phyloP scores from a whole-genome alignment of 1,284 basidiomycete species.

The Fomitiporia mediterranea region DNA sequence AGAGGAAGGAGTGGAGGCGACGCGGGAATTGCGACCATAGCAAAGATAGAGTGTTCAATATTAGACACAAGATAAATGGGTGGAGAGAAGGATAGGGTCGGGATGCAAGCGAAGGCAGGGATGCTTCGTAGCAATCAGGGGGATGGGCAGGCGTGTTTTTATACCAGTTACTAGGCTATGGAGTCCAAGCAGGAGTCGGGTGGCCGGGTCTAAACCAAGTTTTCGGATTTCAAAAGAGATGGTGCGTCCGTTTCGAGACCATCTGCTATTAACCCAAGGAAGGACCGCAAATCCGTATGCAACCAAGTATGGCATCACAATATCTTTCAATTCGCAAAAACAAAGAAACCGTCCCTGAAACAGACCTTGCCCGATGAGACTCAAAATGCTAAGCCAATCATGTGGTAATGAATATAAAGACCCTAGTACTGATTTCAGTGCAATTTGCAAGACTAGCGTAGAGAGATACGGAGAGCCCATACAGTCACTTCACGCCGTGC shows the following conservation, averaged over 20 bases:
- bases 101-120: neutral
- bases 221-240: constrained; percentile 2
- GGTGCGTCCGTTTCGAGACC: constrained; percentile 10
- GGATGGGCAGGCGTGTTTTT: neutral
- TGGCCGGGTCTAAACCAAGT: constrained; percentile 5
- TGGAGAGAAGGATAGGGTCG: neutral
- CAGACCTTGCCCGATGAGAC: neutral
- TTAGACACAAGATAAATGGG: neutral
- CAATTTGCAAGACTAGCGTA: neutral
- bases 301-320: constrained; percentile 6
- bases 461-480: neutral
- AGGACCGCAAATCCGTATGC: constrained; percentile 2
- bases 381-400: constrained; percentile 1
- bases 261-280: constrained; percentile 6
- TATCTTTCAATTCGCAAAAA: neutral
- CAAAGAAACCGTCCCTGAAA: constrained; percentile 9
- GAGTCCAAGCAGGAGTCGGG: constrained; percentile 1
- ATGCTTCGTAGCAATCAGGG: neutral
- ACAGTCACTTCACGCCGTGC: neutral
- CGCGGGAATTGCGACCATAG: constrained; percentile 15
- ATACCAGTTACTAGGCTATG: constrained; percentile 6
- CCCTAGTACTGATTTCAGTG: neutral
- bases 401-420: neutral
- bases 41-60: neutral
- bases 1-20: constrained; percentile 6